A percentile compares a stretch with the other conserved stretches of the same genome.
phyloP scores from a whole-genome alignment of 129 eudicot genomes.

The Chrysanthemum seticuspe region DNA sequence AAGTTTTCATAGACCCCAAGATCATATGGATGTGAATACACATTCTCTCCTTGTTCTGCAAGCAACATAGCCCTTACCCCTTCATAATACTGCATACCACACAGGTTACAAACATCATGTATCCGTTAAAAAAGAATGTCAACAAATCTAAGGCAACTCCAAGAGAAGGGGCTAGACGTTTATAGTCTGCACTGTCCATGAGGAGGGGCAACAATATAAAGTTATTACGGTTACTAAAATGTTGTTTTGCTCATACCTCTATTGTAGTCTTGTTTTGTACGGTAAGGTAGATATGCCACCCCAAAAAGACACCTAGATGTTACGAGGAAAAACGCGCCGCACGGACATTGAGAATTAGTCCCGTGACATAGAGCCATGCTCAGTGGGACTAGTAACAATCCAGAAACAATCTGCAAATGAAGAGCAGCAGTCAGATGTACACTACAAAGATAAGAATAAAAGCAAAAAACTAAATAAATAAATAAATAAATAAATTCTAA shows the following conservation, averaged over 20 bases:
- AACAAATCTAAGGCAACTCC: neutral
- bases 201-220: too few species aligned
- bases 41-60: slow-evolving; percentile 85
- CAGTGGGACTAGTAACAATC: slow-evolving; percentile 58
- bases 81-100: slow-evolving; percentile 71
- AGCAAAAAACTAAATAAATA: neutral
- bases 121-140: neutral
- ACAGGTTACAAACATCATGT: neutral
- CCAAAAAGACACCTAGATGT: slow-evolving; percentile 48
- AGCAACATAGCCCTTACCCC: slow-evolving; percentile 98
- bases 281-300: slow-evolving; percentile 82
- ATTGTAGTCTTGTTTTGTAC: slow-evolving; percentile 87
- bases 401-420: slow-evolving; percentile 58
- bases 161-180: too few species aligned
- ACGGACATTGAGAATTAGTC: too few species aligned
- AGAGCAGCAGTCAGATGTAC: neutral
- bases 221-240: too few species aligned
- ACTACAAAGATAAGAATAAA: neutral
- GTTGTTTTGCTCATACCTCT: slow-evolving; percentile 40
- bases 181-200: too few species aligned
- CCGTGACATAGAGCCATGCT: slow-evolving; percentile 34
- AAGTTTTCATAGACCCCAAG: slow-evolving; percentile 78
- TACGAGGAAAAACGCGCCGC: too few species aligned
- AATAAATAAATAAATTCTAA: neutral
- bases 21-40: slow-evolving; percentile 83